These are phyloP conservation scores for Asparagopsis taxiformis DNA, from an alignment of 31 red algal genomes.

Conservation along the genomic window DNA sequence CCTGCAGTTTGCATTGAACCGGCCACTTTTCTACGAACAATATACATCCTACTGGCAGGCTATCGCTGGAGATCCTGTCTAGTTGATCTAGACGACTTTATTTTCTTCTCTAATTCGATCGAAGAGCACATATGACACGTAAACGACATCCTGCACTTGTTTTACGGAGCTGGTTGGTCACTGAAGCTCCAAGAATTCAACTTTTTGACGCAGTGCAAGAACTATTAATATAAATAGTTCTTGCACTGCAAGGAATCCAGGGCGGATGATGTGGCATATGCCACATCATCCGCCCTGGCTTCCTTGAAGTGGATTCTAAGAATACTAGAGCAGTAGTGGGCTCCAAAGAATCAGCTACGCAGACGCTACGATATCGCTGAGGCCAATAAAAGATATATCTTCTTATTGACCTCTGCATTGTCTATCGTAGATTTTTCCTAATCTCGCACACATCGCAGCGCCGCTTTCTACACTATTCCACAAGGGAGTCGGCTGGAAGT, in stretches of 20 bases:
- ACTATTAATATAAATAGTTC: too few relatives aligned
- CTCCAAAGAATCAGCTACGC: not conserved
- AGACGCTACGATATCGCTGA: too few relatives aligned
- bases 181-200: conserved; percentile 39
- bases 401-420: conserved; percentile 34
- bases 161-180: conserved; percentile 7
- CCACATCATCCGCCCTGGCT: conserved; percentile 21
- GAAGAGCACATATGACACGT: not conserved
- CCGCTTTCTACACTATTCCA: conserved; percentile 8
- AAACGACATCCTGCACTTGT: not conserved
- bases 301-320: conserved; percentile 15
- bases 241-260: too few relatives aligned
- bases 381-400: not conserved
- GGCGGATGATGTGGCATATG: conserved; percentile 22
- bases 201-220: too few relatives aligned
- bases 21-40: conserved; percentile 7
- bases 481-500: not conserved
- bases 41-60: conserved; percentile 3
- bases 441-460: conserved; percentile 25
- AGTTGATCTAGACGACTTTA: conserved; percentile 5
- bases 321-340: conserved; percentile 18
- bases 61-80: conserved; percentile 3
- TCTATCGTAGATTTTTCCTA: conserved; percentile 39
- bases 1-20: conserved; percentile 22
- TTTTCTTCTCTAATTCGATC: not conserved